phyloP scores from a whole-genome alignment of 2,329 filamentous ascomycete genomes.

The Fusarium sp. region DNA sequence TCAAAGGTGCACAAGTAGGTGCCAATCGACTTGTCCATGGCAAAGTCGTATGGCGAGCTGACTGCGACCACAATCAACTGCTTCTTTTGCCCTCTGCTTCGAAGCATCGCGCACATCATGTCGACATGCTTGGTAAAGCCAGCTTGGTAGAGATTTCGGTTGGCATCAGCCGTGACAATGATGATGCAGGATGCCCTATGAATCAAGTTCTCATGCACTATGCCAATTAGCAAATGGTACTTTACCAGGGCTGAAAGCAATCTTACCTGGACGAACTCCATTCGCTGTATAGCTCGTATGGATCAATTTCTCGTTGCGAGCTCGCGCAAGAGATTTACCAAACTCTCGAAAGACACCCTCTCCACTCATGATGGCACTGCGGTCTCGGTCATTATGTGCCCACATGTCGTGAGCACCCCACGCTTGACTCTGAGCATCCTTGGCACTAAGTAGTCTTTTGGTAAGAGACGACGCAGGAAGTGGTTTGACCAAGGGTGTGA shows the following conservation, averaged over 20 bases:
- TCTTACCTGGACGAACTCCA: conserved; percentile 75
- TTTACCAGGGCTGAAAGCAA: background rate
- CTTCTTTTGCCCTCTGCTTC: conserved; percentile 80
- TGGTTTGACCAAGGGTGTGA: conserved; percentile 90
- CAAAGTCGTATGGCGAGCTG: conserved; percentile 96
- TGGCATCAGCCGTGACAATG: conserved; percentile 91
- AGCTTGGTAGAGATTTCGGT: conserved; percentile 90
- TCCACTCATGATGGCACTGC: conserved; percentile 80
- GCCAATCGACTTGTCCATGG: conserved; percentile 86
- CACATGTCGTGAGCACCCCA: conserved; percentile 61
- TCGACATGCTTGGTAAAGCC: conserved; percentile 96
- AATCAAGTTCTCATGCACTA: conserved; percentile 89
- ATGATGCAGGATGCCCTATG: conserved; percentile 87
- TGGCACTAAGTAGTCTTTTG: conserved; percentile 68
- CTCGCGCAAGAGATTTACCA: conserved; percentile 84
- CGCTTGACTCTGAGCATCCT: conserved; percentile 49
- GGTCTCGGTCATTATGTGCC: conserved; percentile 63
- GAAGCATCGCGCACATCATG: conserved; percentile 90
- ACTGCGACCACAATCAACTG: conserved; percentile 90
- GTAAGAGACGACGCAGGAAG: conserved; percentile 88
- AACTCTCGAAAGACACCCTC: conserved; percentile 92
- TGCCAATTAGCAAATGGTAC: conserved; percentile 4
- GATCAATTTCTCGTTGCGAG: conserved; percentile 82
- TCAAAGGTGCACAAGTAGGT: conserved; percentile 97
- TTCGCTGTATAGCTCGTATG: conserved; percentile 97